Percentiles rank a stretch among this genome's conserved stretches.
phyloP scores from a whole-genome alignment of 2,329 filamentous ascomycete genomes.

The Ophiostoma angusticollis region DNA sequence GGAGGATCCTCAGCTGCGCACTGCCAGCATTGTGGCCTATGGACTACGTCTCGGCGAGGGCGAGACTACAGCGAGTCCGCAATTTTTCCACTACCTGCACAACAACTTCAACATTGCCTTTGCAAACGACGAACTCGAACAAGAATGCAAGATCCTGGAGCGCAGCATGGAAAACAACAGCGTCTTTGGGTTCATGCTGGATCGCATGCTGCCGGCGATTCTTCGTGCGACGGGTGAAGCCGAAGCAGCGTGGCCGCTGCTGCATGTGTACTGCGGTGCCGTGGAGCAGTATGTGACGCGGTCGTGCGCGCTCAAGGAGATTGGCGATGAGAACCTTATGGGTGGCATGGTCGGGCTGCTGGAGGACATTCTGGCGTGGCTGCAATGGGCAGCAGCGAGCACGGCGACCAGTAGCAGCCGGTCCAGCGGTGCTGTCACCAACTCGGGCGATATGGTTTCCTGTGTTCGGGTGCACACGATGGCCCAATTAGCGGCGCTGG shows the following conservation, averaged over 20 bases:
- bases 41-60: conserved; percentile 41
- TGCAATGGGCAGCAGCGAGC: conserved; percentile 7
- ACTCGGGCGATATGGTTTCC: conserved; percentile 5
- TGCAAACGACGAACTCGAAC: conserved; percentile 32
- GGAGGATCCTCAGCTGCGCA: conserved; percentile 43
- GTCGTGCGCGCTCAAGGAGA: conserved; percentile 24
- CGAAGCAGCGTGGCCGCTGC: conserved; percentile 30
- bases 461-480: conserved; percentile 17
- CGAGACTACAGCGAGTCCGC: conserved; percentile 32
- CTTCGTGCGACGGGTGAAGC: conserved; percentile 26
- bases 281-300: conserved; percentile 25
- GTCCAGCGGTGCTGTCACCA: not conserved
- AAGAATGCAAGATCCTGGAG: conserved; percentile 33
- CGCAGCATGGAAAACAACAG: conserved; percentile 33
- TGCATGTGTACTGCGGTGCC: conserved; percentile 37
- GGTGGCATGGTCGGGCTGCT: conserved; percentile 22
- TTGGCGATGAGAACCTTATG: conserved; percentile 22
- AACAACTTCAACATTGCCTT: conserved; percentile 45
- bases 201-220: conserved; percentile 42
- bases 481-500: conserved; percentile 14
- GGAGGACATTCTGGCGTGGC: conserved; percentile 17
- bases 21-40: conserved; percentile 42
- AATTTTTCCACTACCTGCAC: conserved; percentile 44
- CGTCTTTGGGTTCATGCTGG: conserved; percentile 35
- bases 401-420: not conserved